Base-by-base conservation (phyloP, 768 basidiomycete genomes). In the Suillus placidus region DNA sequence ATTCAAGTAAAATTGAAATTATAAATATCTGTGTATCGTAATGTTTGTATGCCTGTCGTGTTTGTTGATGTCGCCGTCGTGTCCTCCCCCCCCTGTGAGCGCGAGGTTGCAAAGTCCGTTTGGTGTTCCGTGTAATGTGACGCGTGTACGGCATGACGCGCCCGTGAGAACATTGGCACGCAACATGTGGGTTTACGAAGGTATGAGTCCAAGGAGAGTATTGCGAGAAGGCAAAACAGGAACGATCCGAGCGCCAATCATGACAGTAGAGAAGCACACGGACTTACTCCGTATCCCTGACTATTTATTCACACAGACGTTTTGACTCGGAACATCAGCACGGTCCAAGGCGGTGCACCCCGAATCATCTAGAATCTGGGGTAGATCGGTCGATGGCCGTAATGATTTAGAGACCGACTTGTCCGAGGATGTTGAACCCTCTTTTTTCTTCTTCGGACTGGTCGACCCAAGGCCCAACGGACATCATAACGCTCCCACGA, bases 291-390 rank as follows among this genome's bases (percentile, higher is more conserved):
- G 6, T 30, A 52, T 52, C 35, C n/a, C 20, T 56, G 34, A 35
- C 35, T 55, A 55, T 20, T 34, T 23, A 57, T 37, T 26, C 52
- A 54, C n/a, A 23, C 56, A 38, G 16, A 40, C 57, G 23, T 58
- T 23, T 57, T 26, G 56, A 38, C 37, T 58, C n/a, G 35, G 55
- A 35, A 56, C 35, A 56, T 37, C 55, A 56, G 7, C 23, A 18
- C 37, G 37, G 37, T n/a, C 23, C 8, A 58, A 34, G 37, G 56
- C 37, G 23, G 37, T 34, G 38, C 23, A 58, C 37, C 40, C 57
- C 23, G 38, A 26, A 26, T 58, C 26, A 58, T 58, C 56, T 16
- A 57, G 56, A 57, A 57, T 37, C 37, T 58, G 38, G 38, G 57
- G 38, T 60, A 40, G 37, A 58, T 58, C 37, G 57, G 57, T 60